Conservation (phyloP, 371 early-diverging fungal species). For the Mucor sp. region DNA sequence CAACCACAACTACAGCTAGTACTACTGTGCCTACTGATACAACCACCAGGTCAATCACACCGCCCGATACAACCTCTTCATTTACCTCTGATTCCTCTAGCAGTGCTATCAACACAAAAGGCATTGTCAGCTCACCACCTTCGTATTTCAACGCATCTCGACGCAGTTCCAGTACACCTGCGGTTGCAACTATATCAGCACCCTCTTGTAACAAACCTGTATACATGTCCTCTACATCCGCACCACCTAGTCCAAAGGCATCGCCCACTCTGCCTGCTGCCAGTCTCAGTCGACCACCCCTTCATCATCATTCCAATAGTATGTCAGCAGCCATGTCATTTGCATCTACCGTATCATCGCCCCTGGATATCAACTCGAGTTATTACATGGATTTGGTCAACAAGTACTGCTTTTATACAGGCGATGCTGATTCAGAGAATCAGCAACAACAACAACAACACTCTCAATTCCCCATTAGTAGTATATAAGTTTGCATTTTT, state of each 20-base stretch:
- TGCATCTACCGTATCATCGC: background rate
- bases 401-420: conserved; percentile 25
- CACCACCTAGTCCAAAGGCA: conserved; percentile 18
- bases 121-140: background rate
- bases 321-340: conserved; percentile 6
- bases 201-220: background rate
- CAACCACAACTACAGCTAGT: background rate
- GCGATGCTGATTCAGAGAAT: background rate
- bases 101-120: background rate
- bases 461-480: background rate
- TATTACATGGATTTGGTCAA: conserved; percentile 22
- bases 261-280: conserved; percentile 14
- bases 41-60: background rate
- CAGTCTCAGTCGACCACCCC: background rate
- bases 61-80: background rate
- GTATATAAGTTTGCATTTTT: conserved; percentile 3
- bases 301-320: conserved; percentile 6
- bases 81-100: background rate
- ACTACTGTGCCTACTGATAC: background rate
- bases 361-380: conserved; percentile 21
- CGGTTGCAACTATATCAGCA: background rate
- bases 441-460: background rate
- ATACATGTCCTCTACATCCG: background rate
- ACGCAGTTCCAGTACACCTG: background rate
- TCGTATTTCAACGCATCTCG: background rate